phyloP scores from a whole-genome alignment of 192 early-diverging fungal species.

The Kappamyces sp. region DNA sequence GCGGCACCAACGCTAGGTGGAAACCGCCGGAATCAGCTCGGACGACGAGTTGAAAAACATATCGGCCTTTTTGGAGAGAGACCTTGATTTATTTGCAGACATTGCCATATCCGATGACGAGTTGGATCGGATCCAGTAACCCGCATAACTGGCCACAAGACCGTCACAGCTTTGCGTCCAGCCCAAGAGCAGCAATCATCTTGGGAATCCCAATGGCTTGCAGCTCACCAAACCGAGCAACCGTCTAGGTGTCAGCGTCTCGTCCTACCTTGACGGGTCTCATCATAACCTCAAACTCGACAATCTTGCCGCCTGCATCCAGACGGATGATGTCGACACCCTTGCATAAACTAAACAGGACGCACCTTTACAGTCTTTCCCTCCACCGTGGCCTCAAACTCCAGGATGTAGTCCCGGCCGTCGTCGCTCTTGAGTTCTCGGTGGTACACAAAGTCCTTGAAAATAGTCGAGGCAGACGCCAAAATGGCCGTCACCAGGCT shows the following conservation, averaged over 20 bases:
- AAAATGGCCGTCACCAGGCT: constrained; percentile 19
- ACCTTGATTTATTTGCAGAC: no score
- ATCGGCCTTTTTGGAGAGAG: no score
- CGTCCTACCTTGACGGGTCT: constrained; percentile 21
- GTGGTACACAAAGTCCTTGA: constrained; percentile 26
- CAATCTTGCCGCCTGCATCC: constrained; percentile 13
- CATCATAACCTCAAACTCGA: constrained; percentile 26
- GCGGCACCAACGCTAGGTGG: no score
- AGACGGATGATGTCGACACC: constrained; percentile 22
- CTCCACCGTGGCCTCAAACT: constrained; percentile 23
- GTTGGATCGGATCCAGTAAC: no score
- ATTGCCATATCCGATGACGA: no score
- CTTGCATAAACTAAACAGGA: constrained; percentile 6
- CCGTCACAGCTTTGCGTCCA: constrained; percentile 13
- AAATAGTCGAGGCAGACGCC: constrained; percentile 16
- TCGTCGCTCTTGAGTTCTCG: constrained; percentile 18
- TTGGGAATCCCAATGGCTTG: constrained; percentile 14
- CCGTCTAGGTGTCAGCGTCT: no score
- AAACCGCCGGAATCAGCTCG: no score
- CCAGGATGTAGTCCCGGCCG: constrained; percentile 16
- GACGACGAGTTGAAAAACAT: no score
- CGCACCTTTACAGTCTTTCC: constrained; percentile 3
- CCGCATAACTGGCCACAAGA: background rate
- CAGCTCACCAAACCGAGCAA: constrained; percentile 19
- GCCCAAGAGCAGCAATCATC: constrained; percentile 9